phyloP scores from a whole-genome alignment of 495 filamentous ascomycete species.

The Podospora pseudocomata region DNA sequence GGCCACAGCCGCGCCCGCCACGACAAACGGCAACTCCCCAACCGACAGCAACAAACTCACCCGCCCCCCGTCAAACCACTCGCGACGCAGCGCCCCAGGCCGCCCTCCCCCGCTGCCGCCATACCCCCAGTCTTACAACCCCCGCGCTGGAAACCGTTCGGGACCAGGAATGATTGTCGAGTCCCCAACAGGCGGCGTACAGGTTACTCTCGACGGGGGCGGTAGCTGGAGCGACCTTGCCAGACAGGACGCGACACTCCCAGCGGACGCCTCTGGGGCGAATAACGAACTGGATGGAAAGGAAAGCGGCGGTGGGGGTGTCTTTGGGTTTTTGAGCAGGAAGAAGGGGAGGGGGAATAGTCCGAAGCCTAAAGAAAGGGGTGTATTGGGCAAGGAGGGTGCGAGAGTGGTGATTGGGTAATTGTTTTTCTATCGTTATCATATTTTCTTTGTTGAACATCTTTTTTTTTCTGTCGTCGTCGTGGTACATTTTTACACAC shows the following conservation, averaged over 20 bases:
- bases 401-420: constrained; percentile 68
- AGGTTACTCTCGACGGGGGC: constrained; percentile 82
- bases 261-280: constrained; percentile 57
- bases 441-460: not conserved
- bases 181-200: constrained; percentile 79
- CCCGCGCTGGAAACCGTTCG: constrained; percentile 20
- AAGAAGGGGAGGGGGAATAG: constrained; percentile 89
- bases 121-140: constrained; percentile 47
- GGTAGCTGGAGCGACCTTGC: constrained; percentile 89
- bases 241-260: constrained; percentile 73
- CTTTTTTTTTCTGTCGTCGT: not conserved
- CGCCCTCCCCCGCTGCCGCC: constrained; percentile 44
- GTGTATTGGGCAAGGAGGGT: constrained; percentile 92
- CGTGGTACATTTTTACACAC: not conserved
- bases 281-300: constrained; percentile 42
- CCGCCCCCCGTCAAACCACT: constrained; percentile 11
- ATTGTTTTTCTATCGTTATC: not conserved
- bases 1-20: constrained; percentile 29
- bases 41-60: constrained; percentile 22
- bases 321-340: constrained; percentile 82
- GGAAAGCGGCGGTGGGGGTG: constrained; percentile 58
- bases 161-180: constrained; percentile 56
- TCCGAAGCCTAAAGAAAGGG: constrained; percentile 89
- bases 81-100: constrained; percentile 16
- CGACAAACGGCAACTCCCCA: constrained; percentile 24